Evolutionary conservation across 2,329 filamentous ascomycete genomes (phyloP), one percentile per base, ranked within the genome.

Genomic region (Hypoxylon sp.): DNA sequence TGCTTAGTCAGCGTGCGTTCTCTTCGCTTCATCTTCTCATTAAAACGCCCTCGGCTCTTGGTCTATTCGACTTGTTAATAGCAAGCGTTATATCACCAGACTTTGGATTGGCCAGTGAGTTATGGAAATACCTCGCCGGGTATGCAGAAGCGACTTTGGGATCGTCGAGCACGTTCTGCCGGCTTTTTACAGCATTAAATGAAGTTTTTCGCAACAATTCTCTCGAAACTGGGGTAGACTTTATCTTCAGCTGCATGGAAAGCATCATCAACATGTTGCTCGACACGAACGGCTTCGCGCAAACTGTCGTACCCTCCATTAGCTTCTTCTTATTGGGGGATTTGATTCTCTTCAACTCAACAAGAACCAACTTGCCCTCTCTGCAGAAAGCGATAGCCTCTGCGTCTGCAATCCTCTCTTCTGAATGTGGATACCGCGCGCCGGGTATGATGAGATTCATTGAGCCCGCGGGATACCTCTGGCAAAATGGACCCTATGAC

Each of bases 181-280:
- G 67, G 14, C 37, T 72, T 6, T 73, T 73, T 44, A 55, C 50
- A 4, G 64, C 66, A 11, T 44, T 73, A 17, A 46, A 66, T 17
- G 71, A 72, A 17, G 67, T 70, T 7, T 72, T 73, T 14, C 55
- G 55, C n/a, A 66, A 57, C 7, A 64, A 70, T 33, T 31, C 66
- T 8, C 46, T 72, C 7, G 66, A 68, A 20, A 66, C 57, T 2
- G 65, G 64, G 2, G 66, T 73, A 6, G 66, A 73, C 31, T 72
- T 73, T 20, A 56, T 72, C 14, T 73, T 72, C 37, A 72, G 58
- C 57, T 73, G 69, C 42, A 72, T 73, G 64, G 71, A 73, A 48
- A 72, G 69, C 54, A 73, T 73, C 22, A 60, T 73, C 14, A 67
- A 63, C 22, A 73, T 73, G 71, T 30, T 73, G n/a, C 62, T 73